Evolutionary conservation across 1,139 yeast genomes (phyloP).

Genomic region (Candida smagusa): DNA sequence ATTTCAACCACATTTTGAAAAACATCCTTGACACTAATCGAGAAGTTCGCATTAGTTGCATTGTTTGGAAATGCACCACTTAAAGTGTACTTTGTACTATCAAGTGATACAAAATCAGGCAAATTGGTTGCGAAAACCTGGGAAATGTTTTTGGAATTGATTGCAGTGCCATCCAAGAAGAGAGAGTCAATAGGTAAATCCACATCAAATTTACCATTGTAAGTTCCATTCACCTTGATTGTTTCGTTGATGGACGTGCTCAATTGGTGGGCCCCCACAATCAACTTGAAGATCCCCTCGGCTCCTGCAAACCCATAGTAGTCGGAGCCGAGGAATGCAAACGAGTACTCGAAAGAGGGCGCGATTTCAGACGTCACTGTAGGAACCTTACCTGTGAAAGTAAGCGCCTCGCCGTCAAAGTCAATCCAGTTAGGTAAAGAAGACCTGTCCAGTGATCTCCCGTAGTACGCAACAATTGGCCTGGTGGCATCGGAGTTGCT

Average conservation of each 20-base stretch:
- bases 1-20: slow-evolving; percentile 64
- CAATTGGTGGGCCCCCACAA: slow-evolving; percentile 86
- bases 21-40: slow-evolving; percentile 57
- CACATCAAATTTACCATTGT: slow-evolving; percentile 50
- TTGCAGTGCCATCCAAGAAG: slow-evolving; percentile 54
- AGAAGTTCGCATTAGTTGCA: slow-evolving; percentile 43
- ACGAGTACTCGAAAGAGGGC: slow-evolving; percentile 73
- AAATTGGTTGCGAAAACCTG: slow-evolving; percentile 44
- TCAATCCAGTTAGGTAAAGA: slow-evolving; percentile 89
- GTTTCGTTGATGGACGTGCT: slow-evolving; percentile 56
- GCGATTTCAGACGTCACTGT: slow-evolving; percentile 80
- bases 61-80: slow-evolving; percentile 58
- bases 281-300: slow-evolving; percentile 62
- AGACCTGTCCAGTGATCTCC: slow-evolving; percentile 75
- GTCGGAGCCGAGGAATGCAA: slow-evolving; percentile 78
- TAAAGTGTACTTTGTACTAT: slow-evolving; percentile 41
- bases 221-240: slow-evolving; percentile 64
- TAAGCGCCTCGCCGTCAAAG: slow-evolving; percentile 58
- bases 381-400: slow-evolving; percentile 90
- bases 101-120: slow-evolving; percentile 60
- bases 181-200: slow-evolving; percentile 59
- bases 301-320: slow-evolving; percentile 73
- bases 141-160: slow-evolving; percentile 53
- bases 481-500: slow-evolving; percentile 40
- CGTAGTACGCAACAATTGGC: slow-evolving; percentile 67